Evolutionary conservation across 805 yeast genomes (phyloP), one percentile per base, ranked within the genome.

Genomic region (Cyberlindnera saturnus): DNA sequence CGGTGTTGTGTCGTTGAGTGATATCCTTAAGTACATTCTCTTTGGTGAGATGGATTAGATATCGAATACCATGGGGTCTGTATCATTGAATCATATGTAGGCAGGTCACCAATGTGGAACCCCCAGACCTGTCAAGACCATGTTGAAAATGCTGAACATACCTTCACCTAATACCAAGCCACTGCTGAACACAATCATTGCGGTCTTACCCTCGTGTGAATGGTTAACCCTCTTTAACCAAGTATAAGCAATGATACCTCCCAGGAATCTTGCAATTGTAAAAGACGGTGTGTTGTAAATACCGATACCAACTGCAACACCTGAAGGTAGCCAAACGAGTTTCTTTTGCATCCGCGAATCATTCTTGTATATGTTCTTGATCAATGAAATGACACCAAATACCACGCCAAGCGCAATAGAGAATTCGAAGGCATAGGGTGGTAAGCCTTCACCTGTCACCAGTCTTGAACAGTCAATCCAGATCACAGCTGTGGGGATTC

Each of bases 241-340:
- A 50, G 66, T 48, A 56, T 75, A 74, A 1, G 89, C 76, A 30
- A 79, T 56, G 3, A 85, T 52, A 3, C 99, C 99, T 9, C 99
- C 99, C 18, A 88, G 48, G 59, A 93, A 91, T 53, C 99, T 71
- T 1, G 98, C 98, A 37, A 91, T 69, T 0, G 98, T 93, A 65
- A 91, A 93, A 38, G 88, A 82, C 3, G 99, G 98, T 0, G 90
- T 74, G 61, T 93, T 93, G 63, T 91, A 93, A 48, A 91, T 88
- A 15, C 99, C 98, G 40, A 91, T 85, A 1, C 99, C 99, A 15
- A 90, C 96, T 3, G 99, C 97, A 23, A 93, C 95, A 11, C 99
- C 99, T 18, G 88, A 82, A 1, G 99, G 99, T 23, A 91, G 65
- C 65, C 74, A 86, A 2, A 71, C 65, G 44, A 78, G 53, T 43